Evolutionary conservation across 352 stramenopile genomes (phyloP).

Genomic region (Phytophthora cryptogea): DNA sequence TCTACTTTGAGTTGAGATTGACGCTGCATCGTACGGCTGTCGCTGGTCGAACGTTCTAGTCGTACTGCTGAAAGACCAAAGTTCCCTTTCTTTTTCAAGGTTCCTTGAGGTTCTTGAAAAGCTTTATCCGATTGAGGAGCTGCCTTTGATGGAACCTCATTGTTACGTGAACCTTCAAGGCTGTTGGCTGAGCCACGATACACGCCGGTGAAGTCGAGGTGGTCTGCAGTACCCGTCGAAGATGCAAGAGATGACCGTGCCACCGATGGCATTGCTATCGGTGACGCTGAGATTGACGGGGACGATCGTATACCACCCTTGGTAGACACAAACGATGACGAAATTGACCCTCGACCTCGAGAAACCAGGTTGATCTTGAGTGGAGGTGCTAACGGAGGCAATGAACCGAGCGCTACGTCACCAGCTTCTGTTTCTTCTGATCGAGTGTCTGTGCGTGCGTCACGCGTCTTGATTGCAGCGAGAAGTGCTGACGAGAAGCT

Average conservation of each 20-base stretch:
- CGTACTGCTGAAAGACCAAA: conserved; percentile 14
- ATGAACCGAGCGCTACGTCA: conserved; percentile 26
- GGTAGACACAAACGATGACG: conserved; percentile 7
- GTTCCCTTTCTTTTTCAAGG: conserved; percentile 1
- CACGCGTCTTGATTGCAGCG: conserved; percentile 33
- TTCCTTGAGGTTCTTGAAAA: not conserved
- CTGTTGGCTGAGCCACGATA: conserved; percentile 47
- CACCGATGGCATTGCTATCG: conserved; percentile 21
- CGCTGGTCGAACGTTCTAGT: conserved; percentile 34
- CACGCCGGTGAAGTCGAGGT: conserved; percentile 58
- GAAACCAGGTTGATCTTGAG: conserved; percentile 29
- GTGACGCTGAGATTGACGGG: conserved; percentile 15
- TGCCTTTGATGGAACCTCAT: not conserved
- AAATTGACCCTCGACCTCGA: conserved; percentile 23
- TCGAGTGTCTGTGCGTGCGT: conserved; percentile 23
- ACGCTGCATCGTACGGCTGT: conserved; percentile 42
- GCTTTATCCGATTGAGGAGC: not conserved
- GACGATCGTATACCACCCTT: conserved; percentile 11
- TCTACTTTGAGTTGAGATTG: conserved; percentile 50
- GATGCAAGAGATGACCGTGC: conserved; percentile 31
- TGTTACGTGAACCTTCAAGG: conserved; percentile 17
- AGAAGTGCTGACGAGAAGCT: conserved; percentile 29
- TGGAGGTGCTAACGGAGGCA: conserved; percentile 20
- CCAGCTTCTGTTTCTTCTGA: conserved; percentile 35
- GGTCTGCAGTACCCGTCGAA: conserved; percentile 35